Evolutionary conservation across 192 early-diverging fungal species (phyloP).

Genomic region (Mortierella claussenii): DNA sequence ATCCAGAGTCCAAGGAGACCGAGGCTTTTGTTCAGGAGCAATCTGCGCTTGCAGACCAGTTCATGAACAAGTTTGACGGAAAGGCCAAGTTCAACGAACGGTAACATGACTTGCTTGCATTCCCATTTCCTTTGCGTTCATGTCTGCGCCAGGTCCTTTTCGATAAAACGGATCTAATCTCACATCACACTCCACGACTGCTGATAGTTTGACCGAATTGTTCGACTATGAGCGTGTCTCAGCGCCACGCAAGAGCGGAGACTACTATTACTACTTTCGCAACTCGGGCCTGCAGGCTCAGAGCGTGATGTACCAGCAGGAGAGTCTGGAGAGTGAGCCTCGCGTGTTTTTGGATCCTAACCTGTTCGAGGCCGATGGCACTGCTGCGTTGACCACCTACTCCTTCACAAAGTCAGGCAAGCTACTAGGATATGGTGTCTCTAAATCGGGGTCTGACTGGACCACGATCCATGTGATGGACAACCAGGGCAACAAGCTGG

Average conservation of each 20-base stretch:
- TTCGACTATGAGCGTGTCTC: slow-evolving; percentile 67
- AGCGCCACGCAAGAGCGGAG: slow-evolving; percentile 63
- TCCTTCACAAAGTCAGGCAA: slow-evolving; percentile 68
- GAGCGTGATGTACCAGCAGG: slow-evolving; percentile 65
- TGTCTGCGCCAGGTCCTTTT: too few relatives aligned
- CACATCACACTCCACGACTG: too few relatives aligned
- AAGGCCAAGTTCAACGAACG: slow-evolving; percentile 45
- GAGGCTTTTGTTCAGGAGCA: slow-evolving; percentile 73
- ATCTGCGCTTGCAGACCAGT: slow-evolving; percentile 59
- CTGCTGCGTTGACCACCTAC: slow-evolving; percentile 59
- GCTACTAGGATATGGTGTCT: slow-evolving; percentile 65
- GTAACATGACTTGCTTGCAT: slow-evolving; percentile 17
- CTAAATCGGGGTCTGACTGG: slow-evolving; percentile 76
- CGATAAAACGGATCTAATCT: too few relatives aligned
- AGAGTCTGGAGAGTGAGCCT: slow-evolving; percentile 54
- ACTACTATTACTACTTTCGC: slow-evolving; percentile 73
- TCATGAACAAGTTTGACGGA: slow-evolving; percentile 55
- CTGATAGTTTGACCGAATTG: slow-evolving; percentile 61
- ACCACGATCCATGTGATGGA: slow-evolving; percentile 64
- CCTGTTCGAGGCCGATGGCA: slow-evolving; percentile 67
- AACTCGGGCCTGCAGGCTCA: slow-evolving; percentile 73
- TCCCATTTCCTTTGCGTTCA: background rate
- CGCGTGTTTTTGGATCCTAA: slow-evolving; percentile 66
- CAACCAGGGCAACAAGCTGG: slow-evolving; percentile 37
- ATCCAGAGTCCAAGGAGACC: slow-evolving; percentile 70